Evolutionary conservation across 139 green algal species (phyloP).

Genomic region (Eudorina sp.): DNA sequence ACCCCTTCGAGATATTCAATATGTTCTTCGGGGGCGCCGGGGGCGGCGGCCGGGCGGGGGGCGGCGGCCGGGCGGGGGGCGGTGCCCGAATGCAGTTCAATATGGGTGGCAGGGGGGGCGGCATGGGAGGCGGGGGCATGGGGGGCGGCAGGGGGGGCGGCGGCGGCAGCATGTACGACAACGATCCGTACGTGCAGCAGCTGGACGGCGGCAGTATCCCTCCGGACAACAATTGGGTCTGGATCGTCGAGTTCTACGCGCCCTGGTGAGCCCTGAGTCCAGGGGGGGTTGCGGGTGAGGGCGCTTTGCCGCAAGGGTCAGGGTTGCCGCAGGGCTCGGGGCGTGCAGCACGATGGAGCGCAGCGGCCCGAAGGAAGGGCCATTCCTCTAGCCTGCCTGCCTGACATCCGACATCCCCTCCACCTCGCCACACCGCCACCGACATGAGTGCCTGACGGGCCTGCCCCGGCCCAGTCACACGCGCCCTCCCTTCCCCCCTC

Average conservation of each 20-base stretch:
- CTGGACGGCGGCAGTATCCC: constrained; percentile 73
- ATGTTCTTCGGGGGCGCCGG: constrained; percentile 80
- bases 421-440: too few species aligned
- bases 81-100: constrained; percentile 51
- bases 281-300: too few species aligned
- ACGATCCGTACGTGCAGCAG: constrained; percentile 65
- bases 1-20: constrained; percentile 89
- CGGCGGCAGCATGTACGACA: constrained; percentile 67
- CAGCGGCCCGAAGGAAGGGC: too few species aligned
- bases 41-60: neutral
- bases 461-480: too few species aligned
- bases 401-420: too few species aligned
- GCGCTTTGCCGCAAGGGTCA: too few species aligned
- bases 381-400: too few species aligned
- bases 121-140: constrained; percentile 37
- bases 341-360: too few species aligned
- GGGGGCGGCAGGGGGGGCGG: constrained; percentile 50
- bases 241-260: constrained; percentile 86
- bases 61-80: constrained; percentile 51
- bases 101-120: constrained; percentile 34
- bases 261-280: constrained; percentile 39
- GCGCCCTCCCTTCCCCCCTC: too few species aligned
- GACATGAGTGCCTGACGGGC: too few species aligned
- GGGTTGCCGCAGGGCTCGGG: too few species aligned
- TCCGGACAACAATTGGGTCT: constrained; percentile 72